Base-by-base conservation (phyloP, 495 filamentous ascomycete genomes). In the Aspergillus ostianus region DNA sequence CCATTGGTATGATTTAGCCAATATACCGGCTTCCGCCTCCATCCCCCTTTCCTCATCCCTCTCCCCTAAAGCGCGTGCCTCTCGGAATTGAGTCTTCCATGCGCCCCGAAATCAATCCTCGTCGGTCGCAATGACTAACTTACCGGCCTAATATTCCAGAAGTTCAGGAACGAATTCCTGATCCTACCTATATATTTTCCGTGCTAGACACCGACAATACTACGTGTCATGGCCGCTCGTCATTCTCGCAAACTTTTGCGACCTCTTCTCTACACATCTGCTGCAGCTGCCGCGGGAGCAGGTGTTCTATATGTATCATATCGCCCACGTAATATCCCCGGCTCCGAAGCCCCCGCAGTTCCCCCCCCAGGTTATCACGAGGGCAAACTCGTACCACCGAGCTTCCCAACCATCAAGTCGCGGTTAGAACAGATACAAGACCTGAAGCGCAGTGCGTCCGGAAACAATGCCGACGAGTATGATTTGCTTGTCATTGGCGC, bases 401-500 rank as follows among this genome's bases (percentile, higher is more conserved):
- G 86, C 45, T 97, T 97, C 69, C 92, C 92, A 8, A 73, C 74
- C 18, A 83, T 92, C 57, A 94, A 93, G 72, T 82, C 80, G 21
- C 82, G 92, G 46, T 64, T 75, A 26, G 77, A 85, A 56, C 84
- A 86, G 58, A 82, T 86, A 29, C 64, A 74, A 56, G 80, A 82
- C 45, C 64, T 84, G 30, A 80, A 76, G 61, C 73, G 74, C 59
- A 75, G 72, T 36, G 55, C 63, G 45, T 47, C 58, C 15, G 56
- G 53, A 19, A 55, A 70, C 41, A 62, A 62, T 13, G 61, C 69
- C 3, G 70, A 75, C 19, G 78, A 77, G 36, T 98, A 98, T 73
- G 94, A 98, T 72, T 76, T 98, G 55, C 73, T 98, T 50, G 80
- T 98, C 36, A 95, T 98, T 70, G 94, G 94, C 52, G 93, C 85